Percentiles rank a stretch among this genome's conserved stretches.
Evolutionary conservation across 1,284 basidiomycete species (phyloP).

Genomic region (Cryptococcus depauperatus): DNA sequence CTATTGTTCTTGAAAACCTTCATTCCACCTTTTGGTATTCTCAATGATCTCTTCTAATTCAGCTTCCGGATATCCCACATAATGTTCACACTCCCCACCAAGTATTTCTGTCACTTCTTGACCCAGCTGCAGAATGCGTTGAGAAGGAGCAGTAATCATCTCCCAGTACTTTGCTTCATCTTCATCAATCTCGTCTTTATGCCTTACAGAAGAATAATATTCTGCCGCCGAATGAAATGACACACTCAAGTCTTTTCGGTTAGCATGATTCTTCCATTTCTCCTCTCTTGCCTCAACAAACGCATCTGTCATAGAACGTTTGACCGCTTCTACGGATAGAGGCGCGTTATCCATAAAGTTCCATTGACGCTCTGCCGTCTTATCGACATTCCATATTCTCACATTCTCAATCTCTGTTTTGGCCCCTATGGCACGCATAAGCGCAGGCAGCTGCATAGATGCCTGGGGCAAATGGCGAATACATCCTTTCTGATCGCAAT

Average conservation of each 20-base stretch:
- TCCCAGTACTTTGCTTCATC: background rate
- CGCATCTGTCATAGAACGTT: background rate
- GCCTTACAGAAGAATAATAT: background rate
- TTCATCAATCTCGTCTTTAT: background rate
- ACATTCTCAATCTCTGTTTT: background rate
- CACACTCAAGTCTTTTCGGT: background rate
- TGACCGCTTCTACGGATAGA: background rate
- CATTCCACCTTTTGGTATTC: no score
- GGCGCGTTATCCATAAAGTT: background rate
- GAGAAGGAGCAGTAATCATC: background rate
- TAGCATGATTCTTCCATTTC: background rate
- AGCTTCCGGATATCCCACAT: no score
- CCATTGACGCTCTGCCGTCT: background rate
- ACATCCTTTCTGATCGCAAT: conserved; percentile 9
- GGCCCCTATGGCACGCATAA: conserved; percentile 1
- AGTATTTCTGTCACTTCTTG: background rate
- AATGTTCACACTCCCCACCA: no score
- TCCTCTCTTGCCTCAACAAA: background rate
- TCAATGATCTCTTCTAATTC: no score
- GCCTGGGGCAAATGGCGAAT: conserved; percentile 6
- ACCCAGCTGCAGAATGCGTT: background rate
- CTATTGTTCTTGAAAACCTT: no score
- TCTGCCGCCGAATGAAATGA: background rate
- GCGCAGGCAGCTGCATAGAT: conserved; percentile 2
- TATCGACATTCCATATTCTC: conserved; percentile 7